Conservation (phyloP, 192 early-diverging fungal species). For the Jimgerdemannia flammicorona region DNA sequence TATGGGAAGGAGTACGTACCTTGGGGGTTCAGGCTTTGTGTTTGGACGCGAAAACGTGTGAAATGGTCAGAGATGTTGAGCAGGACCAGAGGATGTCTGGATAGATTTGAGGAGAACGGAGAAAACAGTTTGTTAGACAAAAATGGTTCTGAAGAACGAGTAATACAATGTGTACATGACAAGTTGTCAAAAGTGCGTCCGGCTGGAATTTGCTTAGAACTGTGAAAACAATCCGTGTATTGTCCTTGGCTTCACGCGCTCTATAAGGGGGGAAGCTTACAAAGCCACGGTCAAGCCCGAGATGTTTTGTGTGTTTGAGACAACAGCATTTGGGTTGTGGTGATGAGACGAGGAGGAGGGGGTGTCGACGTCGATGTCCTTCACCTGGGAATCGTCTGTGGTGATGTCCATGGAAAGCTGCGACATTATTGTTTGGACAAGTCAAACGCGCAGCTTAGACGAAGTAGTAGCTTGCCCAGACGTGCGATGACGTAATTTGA, state of each 20-base stretch:
- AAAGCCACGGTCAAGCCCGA: constrained; percentile 50
- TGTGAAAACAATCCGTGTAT: not conserved
- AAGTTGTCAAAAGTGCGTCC: not conserved
- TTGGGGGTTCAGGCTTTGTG: constrained; percentile 14
- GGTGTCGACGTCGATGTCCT: too few relatives aligned
- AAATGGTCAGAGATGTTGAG: constrained; percentile 88
- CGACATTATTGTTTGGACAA: too few relatives aligned
- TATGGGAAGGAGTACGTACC: not conserved
- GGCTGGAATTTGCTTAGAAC: not conserved
- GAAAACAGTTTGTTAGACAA: not conserved
- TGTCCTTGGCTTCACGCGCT: not conserved
- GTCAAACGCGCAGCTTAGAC: too few relatives aligned
- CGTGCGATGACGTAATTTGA: not conserved
- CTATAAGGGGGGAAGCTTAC: constrained; percentile 26
- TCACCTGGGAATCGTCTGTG: too few relatives aligned
- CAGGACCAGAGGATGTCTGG: constrained; percentile 82
- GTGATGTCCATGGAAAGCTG: too few relatives aligned
- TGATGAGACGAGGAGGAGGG: too few relatives aligned
- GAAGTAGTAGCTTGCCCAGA: too few relatives aligned
- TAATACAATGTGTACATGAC: too few relatives aligned
- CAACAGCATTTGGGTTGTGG: constrained; percentile 17
- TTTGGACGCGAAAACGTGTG: constrained; percentile 68
- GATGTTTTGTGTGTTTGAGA: constrained; percentile 49
- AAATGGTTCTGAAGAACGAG: not conserved
- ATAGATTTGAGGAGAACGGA: not conserved